phyloP scores from a whole-genome alignment of 164 flowering plant genomes.

The Aristolochia fimbriata region DNA sequence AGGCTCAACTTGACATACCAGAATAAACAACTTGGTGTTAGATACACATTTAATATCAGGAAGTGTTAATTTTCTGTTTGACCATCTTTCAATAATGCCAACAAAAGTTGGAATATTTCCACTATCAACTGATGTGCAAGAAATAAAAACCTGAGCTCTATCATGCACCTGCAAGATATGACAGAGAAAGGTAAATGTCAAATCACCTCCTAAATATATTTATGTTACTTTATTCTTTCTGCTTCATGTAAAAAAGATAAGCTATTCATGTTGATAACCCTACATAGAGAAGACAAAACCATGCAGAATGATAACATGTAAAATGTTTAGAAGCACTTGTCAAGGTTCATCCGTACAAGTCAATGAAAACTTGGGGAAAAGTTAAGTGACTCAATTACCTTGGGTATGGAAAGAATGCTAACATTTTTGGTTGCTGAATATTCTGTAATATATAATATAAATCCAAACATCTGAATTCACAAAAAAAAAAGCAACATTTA shows the following conservation, averaged over 20 bases:
- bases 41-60: conserved; percentile 50
- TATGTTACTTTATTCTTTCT: too few relatives aligned
- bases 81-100: conserved; percentile 72
- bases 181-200: not conserved
- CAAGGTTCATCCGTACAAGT: too few relatives aligned
- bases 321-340: too few relatives aligned
- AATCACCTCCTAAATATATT: too few relatives aligned
- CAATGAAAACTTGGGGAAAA: too few relatives aligned
- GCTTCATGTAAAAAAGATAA: too few relatives aligned
- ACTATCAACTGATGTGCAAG: conserved; percentile 39
- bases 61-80: conserved; percentile 41
- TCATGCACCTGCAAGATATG: conserved; percentile 67
- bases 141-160: conserved; percentile 83
- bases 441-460: conserved; percentile 50
- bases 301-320: too few relatives aligned
- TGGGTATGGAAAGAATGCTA: conserved; percentile 48
- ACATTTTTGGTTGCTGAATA: conserved; percentile 37
- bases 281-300: too few relatives aligned
- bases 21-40: conserved; percentile 40
- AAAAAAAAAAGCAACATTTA: too few relatives aligned
- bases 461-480: conserved; percentile 64
- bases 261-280: too few relatives aligned
- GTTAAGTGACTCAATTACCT: conserved; percentile 39
- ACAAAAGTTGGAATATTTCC: conserved; percentile 34
- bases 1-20: conserved; percentile 32